These are phyloP conservation scores for Umbelopsis sp. DNA, from an alignment of 192 early-diverging fungal species.

Conservation along the genomic window DNA sequence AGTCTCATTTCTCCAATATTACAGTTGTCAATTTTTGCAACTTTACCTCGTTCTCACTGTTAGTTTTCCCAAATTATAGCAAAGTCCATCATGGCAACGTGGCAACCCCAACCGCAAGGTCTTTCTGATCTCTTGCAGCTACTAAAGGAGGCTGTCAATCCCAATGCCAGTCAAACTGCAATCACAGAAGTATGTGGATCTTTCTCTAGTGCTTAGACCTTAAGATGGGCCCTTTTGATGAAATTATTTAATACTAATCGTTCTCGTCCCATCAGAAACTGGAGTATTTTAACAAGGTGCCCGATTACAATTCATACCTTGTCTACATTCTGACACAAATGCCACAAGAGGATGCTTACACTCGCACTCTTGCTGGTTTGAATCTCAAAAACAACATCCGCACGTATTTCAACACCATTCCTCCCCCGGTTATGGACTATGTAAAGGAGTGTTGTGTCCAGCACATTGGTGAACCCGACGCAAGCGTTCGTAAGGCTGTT, in stretches of 20 bases:
- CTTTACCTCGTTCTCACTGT: background rate
- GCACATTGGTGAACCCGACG: slow-evolving; percentile 68
- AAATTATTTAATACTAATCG: background rate
- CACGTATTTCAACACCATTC: slow-evolving; percentile 56
- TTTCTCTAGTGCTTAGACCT: background rate
- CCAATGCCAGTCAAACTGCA: slow-evolving; percentile 60
- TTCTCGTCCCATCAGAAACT: slow-evolving; percentile 56
- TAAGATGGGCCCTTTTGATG: background rate
- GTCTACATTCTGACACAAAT: slow-evolving; percentile 82
- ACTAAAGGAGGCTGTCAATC: slow-evolving; percentile 71
- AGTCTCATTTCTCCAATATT: background rate
- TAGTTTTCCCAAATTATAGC: background rate
- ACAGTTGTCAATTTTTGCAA: background rate
- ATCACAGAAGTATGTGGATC: slow-evolving; percentile 13
- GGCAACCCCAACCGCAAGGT: slow-evolving; percentile 81
- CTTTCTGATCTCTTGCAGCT: slow-evolving; percentile 77
- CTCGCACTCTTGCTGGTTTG: slow-evolving; percentile 88
- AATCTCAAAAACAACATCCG: slow-evolving; percentile 83
- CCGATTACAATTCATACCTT: slow-evolving; percentile 93
- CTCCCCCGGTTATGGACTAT: slow-evolving; percentile 49
- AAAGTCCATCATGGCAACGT: slow-evolving; percentile 44
- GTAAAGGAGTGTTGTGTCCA: slow-evolving; percentile 37
- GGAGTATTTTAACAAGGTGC: slow-evolving; percentile 79
- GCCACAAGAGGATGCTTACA: slow-evolving; percentile 68
- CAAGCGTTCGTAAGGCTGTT: slow-evolving; percentile 76